A percentile compares a stretch with the other conserved stretches of the same genome.
phyloP scores from a whole-genome alignment of 768 basidiomycete species.

The Cystofilobasidium bisporidii region DNA sequence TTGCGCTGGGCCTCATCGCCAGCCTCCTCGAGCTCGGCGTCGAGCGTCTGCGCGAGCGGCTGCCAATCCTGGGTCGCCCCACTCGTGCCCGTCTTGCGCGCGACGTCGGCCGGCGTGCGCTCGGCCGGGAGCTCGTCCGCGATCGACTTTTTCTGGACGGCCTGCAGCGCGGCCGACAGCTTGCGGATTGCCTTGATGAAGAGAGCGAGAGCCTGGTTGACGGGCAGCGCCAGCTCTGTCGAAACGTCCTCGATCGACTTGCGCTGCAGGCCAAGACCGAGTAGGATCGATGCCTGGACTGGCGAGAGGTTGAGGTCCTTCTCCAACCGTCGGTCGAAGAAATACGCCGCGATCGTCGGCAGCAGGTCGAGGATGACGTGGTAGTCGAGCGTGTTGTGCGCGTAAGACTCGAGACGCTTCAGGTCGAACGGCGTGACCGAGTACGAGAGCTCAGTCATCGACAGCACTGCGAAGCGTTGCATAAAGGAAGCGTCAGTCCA shows the following conservation, averaged over 20 bases:
- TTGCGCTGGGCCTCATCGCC: constrained; percentile 55
- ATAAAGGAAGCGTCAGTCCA: background rate
- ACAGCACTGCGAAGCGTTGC: constrained; percentile 42
- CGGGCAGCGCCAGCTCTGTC: constrained; percentile 71
- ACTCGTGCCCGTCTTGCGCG: constrained; percentile 21
- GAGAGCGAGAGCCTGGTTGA: constrained; percentile 76
- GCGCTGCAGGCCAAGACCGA: constrained; percentile 26
- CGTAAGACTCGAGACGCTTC: constrained; percentile 89
- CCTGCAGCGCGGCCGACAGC: constrained; percentile 61
- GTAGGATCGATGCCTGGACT: constrained; percentile 72
- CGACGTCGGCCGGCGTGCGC: constrained; percentile 9
- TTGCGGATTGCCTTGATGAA: constrained; percentile 86
- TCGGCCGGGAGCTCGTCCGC: constrained; percentile 42
- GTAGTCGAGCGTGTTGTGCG: constrained; percentile 83
- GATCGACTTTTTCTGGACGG: constrained; percentile 70
- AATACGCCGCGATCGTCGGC: constrained; percentile 67
- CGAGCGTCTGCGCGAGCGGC: constrained; percentile 47
- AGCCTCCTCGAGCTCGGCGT: constrained; percentile 65
- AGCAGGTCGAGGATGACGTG: constrained; percentile 90
- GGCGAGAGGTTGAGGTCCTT: constrained; percentile 58
- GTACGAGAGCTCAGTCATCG: constrained; percentile 50
- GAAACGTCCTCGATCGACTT: constrained; percentile 63
- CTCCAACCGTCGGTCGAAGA: constrained; percentile 57
- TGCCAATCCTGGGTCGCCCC: constrained; percentile 41
- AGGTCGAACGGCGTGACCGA: constrained; percentile 83